A percentile compares a stretch with the other conserved stretches of the same genome.
phyloP scores from a whole-genome alignment of 371 early-diverging fungal species.

The Zychaea mexicana region DNA sequence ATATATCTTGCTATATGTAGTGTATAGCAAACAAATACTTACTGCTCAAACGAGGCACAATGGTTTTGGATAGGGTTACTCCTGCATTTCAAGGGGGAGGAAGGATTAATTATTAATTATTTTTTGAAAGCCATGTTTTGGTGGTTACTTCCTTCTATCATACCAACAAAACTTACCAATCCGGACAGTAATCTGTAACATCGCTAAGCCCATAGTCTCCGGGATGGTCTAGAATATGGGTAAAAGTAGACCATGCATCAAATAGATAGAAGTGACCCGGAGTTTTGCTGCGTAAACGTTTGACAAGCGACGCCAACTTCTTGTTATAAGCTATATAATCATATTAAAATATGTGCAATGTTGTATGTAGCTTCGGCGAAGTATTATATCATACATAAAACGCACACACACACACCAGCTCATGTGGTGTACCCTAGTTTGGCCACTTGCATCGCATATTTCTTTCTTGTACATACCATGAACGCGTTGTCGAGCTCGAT shows the following conservation, averaged over 20 bases:
- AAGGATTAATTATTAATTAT: neutral
- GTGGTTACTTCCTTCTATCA: neutral
- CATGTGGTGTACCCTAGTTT: neutral
- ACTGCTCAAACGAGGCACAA: conserved; percentile 25
- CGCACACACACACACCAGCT: neutral
- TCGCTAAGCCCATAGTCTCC: conserved; percentile 19
- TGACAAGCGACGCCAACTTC: conserved; percentile 17
- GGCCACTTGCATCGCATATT: neutral
- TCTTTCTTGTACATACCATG: too few species aligned
- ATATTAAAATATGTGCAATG: neutral
- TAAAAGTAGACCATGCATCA: conserved; percentile 34
- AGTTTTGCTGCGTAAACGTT: conserved; percentile 10
- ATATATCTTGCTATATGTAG: too few species aligned
- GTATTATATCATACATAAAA: neutral
- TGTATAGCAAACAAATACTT: neutral
- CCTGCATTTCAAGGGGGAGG: conserved; percentile 10
- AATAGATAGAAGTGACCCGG: conserved; percentile 17
- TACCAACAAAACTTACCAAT: conserved; percentile 32
- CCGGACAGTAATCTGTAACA: conserved; percentile 26
- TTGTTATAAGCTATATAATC: conserved; percentile 26
- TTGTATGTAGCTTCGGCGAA: too few species aligned
- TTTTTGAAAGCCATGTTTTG: neutral
- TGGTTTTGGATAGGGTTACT: conserved; percentile 13
- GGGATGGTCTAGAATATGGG: conserved; percentile 24
- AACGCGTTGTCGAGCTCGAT: conserved; percentile 18